phyloP scores from a whole-genome alignment of 352 stramenopile genomes.

The Phytophthora tubulina region DNA sequence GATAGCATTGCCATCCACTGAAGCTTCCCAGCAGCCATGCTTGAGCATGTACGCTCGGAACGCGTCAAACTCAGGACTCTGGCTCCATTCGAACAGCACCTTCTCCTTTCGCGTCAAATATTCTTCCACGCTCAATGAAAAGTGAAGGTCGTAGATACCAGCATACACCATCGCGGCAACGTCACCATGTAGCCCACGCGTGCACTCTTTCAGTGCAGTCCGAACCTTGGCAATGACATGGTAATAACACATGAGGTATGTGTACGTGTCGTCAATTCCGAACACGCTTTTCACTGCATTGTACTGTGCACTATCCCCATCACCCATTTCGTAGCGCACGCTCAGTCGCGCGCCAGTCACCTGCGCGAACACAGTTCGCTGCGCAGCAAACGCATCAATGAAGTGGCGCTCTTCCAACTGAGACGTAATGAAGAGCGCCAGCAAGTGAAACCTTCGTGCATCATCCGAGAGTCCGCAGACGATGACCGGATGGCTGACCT shows the following conservation, averaged over 20 bases:
- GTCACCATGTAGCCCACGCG: neutral
- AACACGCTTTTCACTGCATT: conserved; percentile 5
- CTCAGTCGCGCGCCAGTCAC: conserved; percentile 1
- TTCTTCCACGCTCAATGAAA: neutral
- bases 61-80: neutral
- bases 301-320: conserved; percentile 17
- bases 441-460: conserved; percentile 11
- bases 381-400: neutral
- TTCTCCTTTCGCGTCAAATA: neutral
- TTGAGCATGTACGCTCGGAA: conserved; percentile 8
- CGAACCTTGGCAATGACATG: conserved; percentile 8
- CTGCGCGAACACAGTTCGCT: neutral
- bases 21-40: conserved; percentile 7
- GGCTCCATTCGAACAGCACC: neutral
- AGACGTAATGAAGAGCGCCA: conserved; percentile 12
- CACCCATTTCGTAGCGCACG: conserved; percentile 1
- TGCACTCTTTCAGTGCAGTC: neutral
- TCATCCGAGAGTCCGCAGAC: conserved; percentile 2
- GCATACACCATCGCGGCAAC: neutral
- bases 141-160: conserved; percentile 10
- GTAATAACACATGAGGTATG: conserved; percentile 7
- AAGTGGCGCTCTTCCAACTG: conserved; percentile 15
- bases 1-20: neutral
- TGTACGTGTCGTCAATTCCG: neutral
- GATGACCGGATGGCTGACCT: conserved; percentile 13